phyloP scores from a whole-genome alignment of 140 eudicot species.

The Senecio squalidus region DNA sequence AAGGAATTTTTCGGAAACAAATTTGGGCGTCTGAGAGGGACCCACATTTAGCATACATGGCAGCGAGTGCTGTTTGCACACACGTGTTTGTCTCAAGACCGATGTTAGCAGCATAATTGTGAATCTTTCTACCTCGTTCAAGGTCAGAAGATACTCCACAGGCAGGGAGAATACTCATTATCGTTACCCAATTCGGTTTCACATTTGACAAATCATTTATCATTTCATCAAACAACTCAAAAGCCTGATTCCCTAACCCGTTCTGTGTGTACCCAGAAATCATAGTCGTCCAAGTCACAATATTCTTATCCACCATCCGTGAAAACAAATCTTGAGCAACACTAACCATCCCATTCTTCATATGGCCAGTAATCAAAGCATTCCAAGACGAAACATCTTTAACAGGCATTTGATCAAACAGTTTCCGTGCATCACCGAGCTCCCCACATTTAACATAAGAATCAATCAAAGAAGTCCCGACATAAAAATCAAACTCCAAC shows the following conservation, averaged over 20 bases:
- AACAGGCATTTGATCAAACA: constrained; percentile 68
- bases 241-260: constrained; percentile 48
- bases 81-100: constrained; percentile 47
- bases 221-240: constrained; percentile 63
- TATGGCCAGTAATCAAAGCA: constrained; percentile 55
- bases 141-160: constrained; percentile 66
- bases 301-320: constrained; percentile 41
- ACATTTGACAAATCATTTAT: constrained; percentile 29
- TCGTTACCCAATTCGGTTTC: constrained; percentile 80
- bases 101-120: constrained; percentile 32
- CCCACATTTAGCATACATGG: constrained; percentile 85
- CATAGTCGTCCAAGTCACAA: constrained; percentile 80
- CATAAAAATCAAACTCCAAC: constrained; percentile 56
- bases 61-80: constrained; percentile 60
- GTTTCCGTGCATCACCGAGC: constrained; percentile 35
- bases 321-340: constrained; percentile 50
- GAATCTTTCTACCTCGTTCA: constrained; percentile 57
- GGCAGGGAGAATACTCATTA: constrained; percentile 73
- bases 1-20: constrained; percentile 41
- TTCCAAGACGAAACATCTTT: constrained; percentile 81
- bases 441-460: constrained; percentile 66
- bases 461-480: constrained; percentile 73
- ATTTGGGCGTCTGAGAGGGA: constrained; percentile 47
- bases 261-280: constrained; percentile 77
- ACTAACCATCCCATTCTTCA: constrained; percentile 43